phyloP scores from a whole-genome alignment of 257 asterid species.

The Solanum sitiens region DNA sequence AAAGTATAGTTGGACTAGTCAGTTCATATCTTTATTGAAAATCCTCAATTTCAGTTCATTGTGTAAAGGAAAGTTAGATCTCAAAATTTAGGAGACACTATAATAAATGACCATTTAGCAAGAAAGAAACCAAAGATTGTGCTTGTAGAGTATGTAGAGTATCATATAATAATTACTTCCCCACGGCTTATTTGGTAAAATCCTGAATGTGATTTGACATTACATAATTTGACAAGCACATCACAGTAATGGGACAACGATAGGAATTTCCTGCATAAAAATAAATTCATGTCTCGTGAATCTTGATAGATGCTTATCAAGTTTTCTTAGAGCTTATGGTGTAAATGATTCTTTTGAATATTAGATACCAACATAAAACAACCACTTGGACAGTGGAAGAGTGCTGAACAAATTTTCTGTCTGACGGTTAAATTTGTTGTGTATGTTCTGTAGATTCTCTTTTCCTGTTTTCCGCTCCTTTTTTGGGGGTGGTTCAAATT shows the following conservation, averaged over 20 bases:
- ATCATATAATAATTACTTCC: background rate
- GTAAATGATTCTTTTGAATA: no score
- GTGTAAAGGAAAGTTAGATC: no score
- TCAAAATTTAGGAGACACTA: no score
- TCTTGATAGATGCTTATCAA: no score
- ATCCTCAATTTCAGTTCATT: no score
- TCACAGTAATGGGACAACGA: background rate
- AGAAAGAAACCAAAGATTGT: background rate
- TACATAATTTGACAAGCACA: background rate
- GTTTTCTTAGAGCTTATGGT: no score
- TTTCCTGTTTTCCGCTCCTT: no score
- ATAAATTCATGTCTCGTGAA: background rate
- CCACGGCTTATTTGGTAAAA: background rate
- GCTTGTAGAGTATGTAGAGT: background rate
- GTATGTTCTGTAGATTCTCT: no score
- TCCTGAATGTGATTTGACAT: background rate
- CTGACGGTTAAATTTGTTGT: no score
- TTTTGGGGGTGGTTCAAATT: no score
- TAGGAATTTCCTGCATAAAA: background rate
- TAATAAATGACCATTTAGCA: background rate
- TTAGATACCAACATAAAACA: no score
- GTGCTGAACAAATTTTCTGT: no score
- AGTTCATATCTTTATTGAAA: background rate
- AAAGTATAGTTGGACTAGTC: background rate
- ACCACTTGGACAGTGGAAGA: background rate